Conservation (phyloP, 306 rosid genomes). For the Fragaria ananassa region DNA sequence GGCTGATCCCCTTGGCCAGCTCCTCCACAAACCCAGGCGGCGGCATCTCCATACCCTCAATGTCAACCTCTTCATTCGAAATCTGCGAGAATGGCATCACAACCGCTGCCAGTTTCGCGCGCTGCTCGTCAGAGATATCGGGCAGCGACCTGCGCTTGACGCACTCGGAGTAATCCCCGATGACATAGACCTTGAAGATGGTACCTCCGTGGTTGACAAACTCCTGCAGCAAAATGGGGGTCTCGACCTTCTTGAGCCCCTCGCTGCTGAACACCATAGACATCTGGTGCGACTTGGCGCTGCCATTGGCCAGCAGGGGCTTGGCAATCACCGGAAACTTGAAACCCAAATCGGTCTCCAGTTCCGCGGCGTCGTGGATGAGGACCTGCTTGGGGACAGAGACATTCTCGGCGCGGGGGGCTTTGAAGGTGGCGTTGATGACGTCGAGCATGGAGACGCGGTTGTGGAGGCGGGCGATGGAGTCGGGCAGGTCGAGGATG, state of each 20-base stretch:
- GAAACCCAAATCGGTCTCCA: background rate
- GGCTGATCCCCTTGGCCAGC: slow-evolving; percentile 36
- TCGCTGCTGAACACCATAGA: slow-evolving; percentile 36
- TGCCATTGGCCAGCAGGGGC: slow-evolving; percentile 25
- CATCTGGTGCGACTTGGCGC: slow-evolving; percentile 47
- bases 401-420: background rate
- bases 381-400: slow-evolving; percentile 25
- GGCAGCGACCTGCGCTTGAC: slow-evolving; percentile 56
- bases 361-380: background rate
- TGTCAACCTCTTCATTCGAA: slow-evolving; percentile 32
- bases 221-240: slow-evolving; percentile 52
- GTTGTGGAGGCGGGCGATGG: slow-evolving; percentile 29
- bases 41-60: slow-evolving; percentile 41
- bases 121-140: slow-evolving; percentile 33
- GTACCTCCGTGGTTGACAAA: slow-evolving; percentile 75
- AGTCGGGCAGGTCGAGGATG: slow-evolving; percentile 31
- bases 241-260: slow-evolving; percentile 31
- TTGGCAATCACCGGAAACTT: slow-evolving; percentile 32
- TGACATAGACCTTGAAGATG: slow-evolving; percentile 64
- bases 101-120: slow-evolving; percentile 19
- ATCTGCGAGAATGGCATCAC: slow-evolving; percentile 39
- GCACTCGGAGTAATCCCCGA: slow-evolving; percentile 46
- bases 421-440: background rate
- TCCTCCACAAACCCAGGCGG: slow-evolving; percentile 34
- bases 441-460: slow-evolving; percentile 37